Base-by-base conservation (phyloP, 129 eudicot species). In the Ambrosia artemisiifolia region DNA sequence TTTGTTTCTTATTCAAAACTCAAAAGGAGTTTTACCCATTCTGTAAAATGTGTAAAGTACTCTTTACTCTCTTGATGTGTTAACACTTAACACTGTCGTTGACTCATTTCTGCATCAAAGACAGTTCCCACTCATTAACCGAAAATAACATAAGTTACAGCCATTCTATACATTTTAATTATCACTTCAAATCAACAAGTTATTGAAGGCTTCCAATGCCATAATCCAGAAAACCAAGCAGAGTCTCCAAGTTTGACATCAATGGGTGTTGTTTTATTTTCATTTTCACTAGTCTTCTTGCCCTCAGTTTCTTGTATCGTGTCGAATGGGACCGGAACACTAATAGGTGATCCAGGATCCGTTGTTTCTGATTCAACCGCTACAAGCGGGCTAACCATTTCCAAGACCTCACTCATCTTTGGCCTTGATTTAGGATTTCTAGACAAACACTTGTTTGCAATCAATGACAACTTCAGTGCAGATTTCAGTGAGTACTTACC, bases 341-440 rank as follows among this genome's bases (percentile, higher is more conserved):
- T 70, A 18, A 74, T 50, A 38, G 85, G 79, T 24, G 86, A 79
- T 65, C 75, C 55, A 36, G 83, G 85, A 50, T 56, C 40, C 71
- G 54, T 65, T 63, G 63, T 72, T 71, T 78, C 82, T 34, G 77
- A 12, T 55, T 63, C 67, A 34, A 16, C 73, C 14, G 17, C 40
- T 63, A 71, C 67, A 40, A 88, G 82, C 68, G 34, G 60, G 42
- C 65, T 81, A 16, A 86, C 76, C 93, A 91, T 86, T 78, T 82
- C 93, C 77, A 83, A 74, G 32, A 91, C 90, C 77, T 87, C 91
- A 46, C 95, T 90, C 96, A 90, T 87, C 50, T 77, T 83, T 32
- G 96, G 95, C 34, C 96, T 83, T 63, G 84, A 54, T 55, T 87
- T 90, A 3, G 88, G 78, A 24, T 83, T 65, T 77, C 87, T 81